Evolutionary conservation across 108 stramenopile species (phyloP), one percentile per base, ranked within the genome.

Genomic region (Ochromonas danica): DNA sequence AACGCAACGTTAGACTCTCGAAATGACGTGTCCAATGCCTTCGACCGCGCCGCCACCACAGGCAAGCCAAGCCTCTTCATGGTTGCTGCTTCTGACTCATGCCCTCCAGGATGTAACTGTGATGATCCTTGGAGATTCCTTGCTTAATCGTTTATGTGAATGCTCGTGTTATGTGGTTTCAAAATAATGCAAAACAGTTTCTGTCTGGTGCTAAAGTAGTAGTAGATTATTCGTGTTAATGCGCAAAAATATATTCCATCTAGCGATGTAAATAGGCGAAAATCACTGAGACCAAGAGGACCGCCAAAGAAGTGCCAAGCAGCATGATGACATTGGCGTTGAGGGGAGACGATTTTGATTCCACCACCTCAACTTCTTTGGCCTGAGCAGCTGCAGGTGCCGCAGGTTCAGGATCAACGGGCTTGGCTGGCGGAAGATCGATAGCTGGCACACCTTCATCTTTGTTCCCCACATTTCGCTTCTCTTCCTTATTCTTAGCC

Each of bases 41-140:
- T 14, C 6, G 45, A 51, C 22, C 14, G 45, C 22, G 22, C 6
- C n/a, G n/a, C n/a, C n/a, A n/a, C n/a, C n/a, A n/a, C n/a, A n/a
- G n/a, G n/a, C n/a, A n/a, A n/a, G n/a, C n/a, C n/a, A n/a, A n/a
- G n/a, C n/a, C n/a, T n/a, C n/a, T n/a, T n/a, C 6, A 67, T 67
- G 27, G 25, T 36, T 36, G 3, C 35, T 36, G 63, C 17, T 36
- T 10, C 27, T 31, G 25, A 67, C 3, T 3, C 3, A 6, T 67
- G 63, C 31, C 63, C 63, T 3, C 63, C 63, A 36, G 35, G 35
- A 14, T 67, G 63, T 25, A 25, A 25, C 3, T 67, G 63, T 67
- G 63, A 67, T 36, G 25, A 67, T 36, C 63, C 63, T 28, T 67
- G 63, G 63, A 25, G 14, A 35, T 67, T 67, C 31, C 25, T 67